Conservation (phyloP, 495 filamentous ascomycete genomes). For the Neurospora tetrasperma region DNA sequence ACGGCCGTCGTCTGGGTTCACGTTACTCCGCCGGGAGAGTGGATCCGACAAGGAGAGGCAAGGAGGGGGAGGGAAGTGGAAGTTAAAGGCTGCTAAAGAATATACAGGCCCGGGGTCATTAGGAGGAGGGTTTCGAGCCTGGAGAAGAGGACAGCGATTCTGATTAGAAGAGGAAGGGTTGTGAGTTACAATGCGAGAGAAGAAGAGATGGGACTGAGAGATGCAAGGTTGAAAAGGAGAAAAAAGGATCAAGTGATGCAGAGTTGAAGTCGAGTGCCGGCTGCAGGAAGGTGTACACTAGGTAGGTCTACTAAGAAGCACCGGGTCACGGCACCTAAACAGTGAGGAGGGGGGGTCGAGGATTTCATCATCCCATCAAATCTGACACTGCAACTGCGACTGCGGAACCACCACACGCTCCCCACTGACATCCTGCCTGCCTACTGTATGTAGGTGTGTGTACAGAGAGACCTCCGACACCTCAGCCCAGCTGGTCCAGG, state of each 20-base stretch:
- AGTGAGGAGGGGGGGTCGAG: background rate
- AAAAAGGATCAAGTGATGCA: background rate
- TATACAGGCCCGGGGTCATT: background rate
- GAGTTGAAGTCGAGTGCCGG: background rate
- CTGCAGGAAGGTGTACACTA: background rate
- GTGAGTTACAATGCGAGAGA: constrained; percentile 1
- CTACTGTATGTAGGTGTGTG: too few species aligned
- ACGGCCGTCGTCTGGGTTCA: background rate
- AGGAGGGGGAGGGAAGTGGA: background rate
- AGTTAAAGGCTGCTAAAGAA: constrained; percentile 1
- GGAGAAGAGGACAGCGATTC: background rate
- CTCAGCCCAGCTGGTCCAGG: background rate
- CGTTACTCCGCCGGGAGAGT: background rate
- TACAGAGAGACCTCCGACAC: background rate
- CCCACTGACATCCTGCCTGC: background rate
- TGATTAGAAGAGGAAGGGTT: background rate
- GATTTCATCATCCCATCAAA: background rate
- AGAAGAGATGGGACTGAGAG: background rate
- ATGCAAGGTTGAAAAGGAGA: background rate
- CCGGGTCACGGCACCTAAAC: background rate
- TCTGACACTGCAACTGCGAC: background rate
- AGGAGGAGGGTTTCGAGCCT: background rate
- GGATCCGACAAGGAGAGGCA: background rate
- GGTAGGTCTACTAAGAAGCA: too few species aligned
- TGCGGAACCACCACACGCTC: background rate